Evolutionary conservation across 768 basidiomycete species (phyloP), one percentile per base, ranked within the genome.

Genomic region (Rhodocollybia butyracea): DNA sequence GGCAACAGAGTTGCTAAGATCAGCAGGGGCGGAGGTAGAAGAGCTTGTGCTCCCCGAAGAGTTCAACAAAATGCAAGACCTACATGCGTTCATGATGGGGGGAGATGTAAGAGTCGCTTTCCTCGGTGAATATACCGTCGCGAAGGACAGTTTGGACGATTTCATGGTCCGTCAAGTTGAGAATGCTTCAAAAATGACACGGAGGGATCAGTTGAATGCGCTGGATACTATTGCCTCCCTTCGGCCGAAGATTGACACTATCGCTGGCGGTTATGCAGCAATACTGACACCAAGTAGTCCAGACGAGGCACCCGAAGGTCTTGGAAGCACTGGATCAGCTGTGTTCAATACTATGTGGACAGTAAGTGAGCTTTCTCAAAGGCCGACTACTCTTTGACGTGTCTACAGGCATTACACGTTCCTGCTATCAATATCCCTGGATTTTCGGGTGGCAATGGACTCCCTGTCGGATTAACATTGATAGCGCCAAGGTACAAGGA

Each of bases 41-140:
- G 61, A 60, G 46, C 54, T 62, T 6, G 61, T 58, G n/a, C 38
- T 62, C 5, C 59, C 61, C 7, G 48, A 22, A 12, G 57, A 60
- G 40, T 62, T 62, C 36, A 31, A 45, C 10, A 51, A 26, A 13
- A 45, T 62, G 6, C 54, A 48, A 5, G 26, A 26, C 8, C 52
- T 46, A 7, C 36, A 56, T 22, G 30, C 29, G 40, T 32, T 45
- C 19, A 38, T 46, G 12, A 55, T 60, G 36, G 39, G 53, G 32
- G 32, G 40, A n/a, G 61, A 62, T 40, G 61, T 42, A 6, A 21
- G 30, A 24, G 21, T 36, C 31, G 53, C 59, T 7, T 60, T 62
- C 19, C 22, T 51, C 40, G 55, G 42, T 46, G 59, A 62, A 39
- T 60, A 60, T 30, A 53, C 55, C 17, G 38, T 36, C 3, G 54